Conservation (phyloP, 2,329 filamentous ascomycete species). For the Byssochlamys sp. region DNA sequence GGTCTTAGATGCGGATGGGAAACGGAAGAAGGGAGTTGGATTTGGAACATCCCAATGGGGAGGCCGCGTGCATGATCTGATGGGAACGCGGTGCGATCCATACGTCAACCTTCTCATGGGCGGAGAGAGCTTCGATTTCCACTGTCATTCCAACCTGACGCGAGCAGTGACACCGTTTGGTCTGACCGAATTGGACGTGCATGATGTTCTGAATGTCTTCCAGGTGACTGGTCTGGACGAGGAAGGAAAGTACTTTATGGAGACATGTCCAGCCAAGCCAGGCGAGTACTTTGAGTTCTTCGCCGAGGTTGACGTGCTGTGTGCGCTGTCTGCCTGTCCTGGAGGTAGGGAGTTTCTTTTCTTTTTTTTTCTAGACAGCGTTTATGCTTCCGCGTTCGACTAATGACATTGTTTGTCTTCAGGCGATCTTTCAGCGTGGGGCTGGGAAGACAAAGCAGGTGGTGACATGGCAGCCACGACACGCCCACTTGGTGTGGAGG, state of each 20-base stretch:
- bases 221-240: slow-evolving; percentile 71
- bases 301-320: slow-evolving; percentile 66
- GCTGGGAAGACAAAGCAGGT: slow-evolving; percentile 54
- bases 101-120: slow-evolving; percentile 69
- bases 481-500: slow-evolving; percentile 64
- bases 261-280: slow-evolving; percentile 37
- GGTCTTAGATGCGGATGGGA: slow-evolving; percentile 27
- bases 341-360: slow-evolving; percentile 41
- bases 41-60: slow-evolving; percentile 45
- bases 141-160: slow-evolving; percentile 74
- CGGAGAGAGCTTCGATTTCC: slow-evolving; percentile 64
- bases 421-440: slow-evolving; percentile 70
- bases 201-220: slow-evolving; percentile 79
- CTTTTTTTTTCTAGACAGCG: not conserved
- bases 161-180: slow-evolving; percentile 62
- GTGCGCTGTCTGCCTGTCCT: slow-evolving; percentile 60
- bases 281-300: slow-evolving; percentile 62
- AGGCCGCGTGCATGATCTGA: slow-evolving; percentile 63
- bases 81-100: slow-evolving; percentile 75
- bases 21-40: slow-evolving; percentile 28
- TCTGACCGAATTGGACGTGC: slow-evolving; percentile 62
- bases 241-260: slow-evolving; percentile 66
- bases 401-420: slow-evolving; percentile 8
- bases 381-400: not conserved
- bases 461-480: slow-evolving; percentile 56